Percentiles rank a stretch among this genome's conserved stretches.
Conservation (phyloP, 371 early-diverging fungal genomes). For the Antonospora locustae region DNA sequence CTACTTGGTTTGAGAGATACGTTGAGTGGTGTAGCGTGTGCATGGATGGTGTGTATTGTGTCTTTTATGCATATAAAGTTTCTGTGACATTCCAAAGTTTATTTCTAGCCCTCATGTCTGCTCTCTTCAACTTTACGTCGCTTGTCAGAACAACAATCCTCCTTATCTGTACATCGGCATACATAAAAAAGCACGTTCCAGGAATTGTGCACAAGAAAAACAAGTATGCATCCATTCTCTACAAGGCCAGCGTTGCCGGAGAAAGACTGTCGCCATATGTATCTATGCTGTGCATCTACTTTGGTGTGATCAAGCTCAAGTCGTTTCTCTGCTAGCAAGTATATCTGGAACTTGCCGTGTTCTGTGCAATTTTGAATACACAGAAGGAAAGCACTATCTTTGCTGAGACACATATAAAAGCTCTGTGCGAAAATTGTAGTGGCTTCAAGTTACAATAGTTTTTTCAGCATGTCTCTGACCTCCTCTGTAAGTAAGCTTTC, state of each 20-base stretch:
- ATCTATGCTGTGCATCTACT: slow-evolving; percentile 28
- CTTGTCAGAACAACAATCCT: slow-evolving; percentile 62
- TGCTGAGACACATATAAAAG: not conserved
- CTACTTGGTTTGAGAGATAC: too few relatives aligned
- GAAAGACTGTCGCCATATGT: slow-evolving; percentile 49
- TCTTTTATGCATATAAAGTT: too few relatives aligned
- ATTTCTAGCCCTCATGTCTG: slow-evolving; percentile 55
- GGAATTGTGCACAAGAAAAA: slow-evolving; percentile 60
- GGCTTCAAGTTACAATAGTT: slow-evolving; percentile 2
- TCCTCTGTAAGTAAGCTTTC: not conserved
- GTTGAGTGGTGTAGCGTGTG: too few relatives aligned
- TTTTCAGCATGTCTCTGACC: not conserved
- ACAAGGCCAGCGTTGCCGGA: slow-evolving; percentile 44
- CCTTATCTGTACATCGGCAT: slow-evolving; percentile 64
- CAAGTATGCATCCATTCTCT: slow-evolving; percentile 56
- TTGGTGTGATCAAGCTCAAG: slow-evolving; percentile 25
- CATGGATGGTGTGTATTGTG: too few relatives aligned
- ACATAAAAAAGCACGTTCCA: slow-evolving; percentile 62
- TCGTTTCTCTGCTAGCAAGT: slow-evolving; percentile 32
- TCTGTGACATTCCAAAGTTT: too few relatives aligned
- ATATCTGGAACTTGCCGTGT: not conserved
- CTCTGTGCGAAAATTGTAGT: not conserved
- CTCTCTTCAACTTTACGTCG: slow-evolving; percentile 65
- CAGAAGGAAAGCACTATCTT: not conserved
- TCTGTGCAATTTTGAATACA: slow-evolving; percentile 5